Evolutionary conservation across 805 yeast species (phyloP), one percentile per base, ranked within the genome.

Genomic region (Spathaspora hagerdaliae): DNA sequence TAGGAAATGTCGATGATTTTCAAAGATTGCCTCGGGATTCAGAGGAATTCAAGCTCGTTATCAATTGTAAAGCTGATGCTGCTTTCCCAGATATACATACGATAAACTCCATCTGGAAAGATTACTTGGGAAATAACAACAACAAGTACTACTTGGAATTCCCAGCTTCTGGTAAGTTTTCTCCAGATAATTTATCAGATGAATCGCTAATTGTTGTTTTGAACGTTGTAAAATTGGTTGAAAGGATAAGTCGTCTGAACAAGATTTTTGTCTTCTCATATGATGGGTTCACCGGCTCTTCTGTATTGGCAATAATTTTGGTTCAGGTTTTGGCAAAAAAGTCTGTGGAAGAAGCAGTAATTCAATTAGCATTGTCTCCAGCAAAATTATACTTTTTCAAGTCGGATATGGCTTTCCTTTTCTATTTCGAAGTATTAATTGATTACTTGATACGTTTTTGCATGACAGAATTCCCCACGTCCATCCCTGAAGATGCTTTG

Each of bases 21-120:
- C 58, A 61, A 43, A 56, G 51, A 27, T 35, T 63, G 33, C 36
- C 47, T 6, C 14, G 14, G 29, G 38, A 48, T 15, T 6, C 49
- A 48, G 2, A 60, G 71, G 44, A 32, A 26, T 82, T 85, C 80
- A 70, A 69, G 36, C 53, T 82, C 11, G 77, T 75, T 49, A 64
- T 83, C 13, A 72, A 75, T 51, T 85, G 90, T 61, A 73, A 75
- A 45, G 87, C 79, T 47, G 78, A 78, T 24, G 76, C 80, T 0
- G 46, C 60, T 3, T 75, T 82, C 45, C 86, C 87, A 1, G 52
- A 65, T 2, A 54, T 74, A 12, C 55, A 57, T 1, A 64, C 62
- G 7, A 55, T 80, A 33, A 55, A 55, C 12, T 41, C 48, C 3
- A 36, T 53, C 7, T 49, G 52, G 49, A 37, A 45, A 6, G 43